A percentile compares a stretch with the other conserved stretches of the same genome.
phyloP scores from a whole-genome alignment of 345 rosid species.

The Trapa bicornis region DNA sequence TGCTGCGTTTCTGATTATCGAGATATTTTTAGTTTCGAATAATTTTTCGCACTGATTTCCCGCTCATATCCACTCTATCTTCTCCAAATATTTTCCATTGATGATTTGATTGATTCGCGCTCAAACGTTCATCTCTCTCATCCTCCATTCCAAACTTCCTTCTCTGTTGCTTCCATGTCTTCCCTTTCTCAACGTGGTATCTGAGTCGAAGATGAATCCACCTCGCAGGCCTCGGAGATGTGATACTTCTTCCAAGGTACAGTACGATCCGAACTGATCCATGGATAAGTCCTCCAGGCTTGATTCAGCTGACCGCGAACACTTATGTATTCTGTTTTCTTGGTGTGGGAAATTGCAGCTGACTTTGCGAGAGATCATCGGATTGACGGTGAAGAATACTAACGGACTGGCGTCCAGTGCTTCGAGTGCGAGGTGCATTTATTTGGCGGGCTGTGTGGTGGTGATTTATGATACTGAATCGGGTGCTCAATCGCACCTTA shows the following conservation, averaged over 20 bases:
- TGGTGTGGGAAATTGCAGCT: constrained; percentile 24
- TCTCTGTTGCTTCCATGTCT: background rate
- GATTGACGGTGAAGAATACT: constrained; percentile 49
- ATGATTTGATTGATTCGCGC: background rate
- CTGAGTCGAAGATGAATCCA: constrained; percentile 26
- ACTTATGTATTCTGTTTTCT: background rate
- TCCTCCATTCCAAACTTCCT: background rate
- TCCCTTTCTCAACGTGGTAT: background rate
- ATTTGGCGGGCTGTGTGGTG: constrained; percentile 70
- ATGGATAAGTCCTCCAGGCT: background rate
- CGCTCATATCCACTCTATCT: constrained; percentile 9
- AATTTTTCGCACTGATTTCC: constrained; percentile 13
- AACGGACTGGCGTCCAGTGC: constrained; percentile 53
- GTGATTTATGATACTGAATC: constrained; percentile 48
- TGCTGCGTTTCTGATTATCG: too few relatives aligned
- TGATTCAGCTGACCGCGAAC: background rate
- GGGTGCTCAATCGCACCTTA: constrained; percentile 46
- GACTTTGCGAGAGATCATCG: constrained; percentile 48
- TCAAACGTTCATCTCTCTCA: background rate
- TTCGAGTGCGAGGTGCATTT: constrained; percentile 33
- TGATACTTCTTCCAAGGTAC: constrained; percentile 41
- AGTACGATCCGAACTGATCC: background rate
- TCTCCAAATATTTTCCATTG: background rate
- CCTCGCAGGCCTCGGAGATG: constrained; percentile 36
- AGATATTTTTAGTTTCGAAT: background rate